Conservation (phyloP, 805 yeast species). For the Kazachstania africana region DNA sequence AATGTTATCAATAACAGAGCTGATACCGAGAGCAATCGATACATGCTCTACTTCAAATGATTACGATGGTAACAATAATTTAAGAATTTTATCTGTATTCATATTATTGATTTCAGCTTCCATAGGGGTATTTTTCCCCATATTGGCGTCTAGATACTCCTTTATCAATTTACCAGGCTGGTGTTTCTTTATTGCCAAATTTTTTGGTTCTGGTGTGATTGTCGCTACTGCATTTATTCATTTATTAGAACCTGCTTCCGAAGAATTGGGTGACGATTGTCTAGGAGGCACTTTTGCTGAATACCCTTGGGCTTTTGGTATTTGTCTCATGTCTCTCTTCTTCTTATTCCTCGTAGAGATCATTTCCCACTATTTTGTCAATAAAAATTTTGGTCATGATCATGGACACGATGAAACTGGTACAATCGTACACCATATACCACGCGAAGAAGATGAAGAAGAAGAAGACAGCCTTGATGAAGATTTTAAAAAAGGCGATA, state of each 20-base stretch:
- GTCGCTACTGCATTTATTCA: conserved; percentile 75
- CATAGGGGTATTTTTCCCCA: conserved; percentile 51
- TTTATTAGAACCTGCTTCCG: conserved; percentile 57
- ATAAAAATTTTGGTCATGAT: conserved; percentile 19
- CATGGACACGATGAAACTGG: conserved; percentile 1
- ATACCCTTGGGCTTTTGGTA: conserved; percentile 48
- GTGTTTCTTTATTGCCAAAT: conserved; percentile 59
- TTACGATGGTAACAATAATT: conserved; percentile 29
- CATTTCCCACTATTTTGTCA: conserved; percentile 34
- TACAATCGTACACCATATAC: not conserved
- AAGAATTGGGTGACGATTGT: conserved; percentile 42
- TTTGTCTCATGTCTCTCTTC: conserved; percentile 37
- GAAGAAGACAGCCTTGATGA: not conserved
- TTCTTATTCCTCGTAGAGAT: conserved; percentile 39
- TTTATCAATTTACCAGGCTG: conserved; percentile 46
- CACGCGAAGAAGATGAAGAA: not conserved
- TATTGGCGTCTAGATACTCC: conserved; percentile 47
- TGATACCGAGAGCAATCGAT: too few relatives aligned
- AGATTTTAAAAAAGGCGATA: not conserved
- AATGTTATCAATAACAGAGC: too few relatives aligned
- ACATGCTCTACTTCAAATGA: conserved; percentile 35
- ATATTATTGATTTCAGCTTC: conserved; percentile 46
- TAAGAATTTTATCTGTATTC: conserved; percentile 50
- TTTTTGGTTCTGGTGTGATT: conserved; percentile 77
- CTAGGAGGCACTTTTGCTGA: conserved; percentile 46